Percentiles rank a stretch among this genome's conserved stretches.
Conservation (phyloP, 371 early-diverging fungal species). For the Homolaphlyctis polyrhiza region DNA sequence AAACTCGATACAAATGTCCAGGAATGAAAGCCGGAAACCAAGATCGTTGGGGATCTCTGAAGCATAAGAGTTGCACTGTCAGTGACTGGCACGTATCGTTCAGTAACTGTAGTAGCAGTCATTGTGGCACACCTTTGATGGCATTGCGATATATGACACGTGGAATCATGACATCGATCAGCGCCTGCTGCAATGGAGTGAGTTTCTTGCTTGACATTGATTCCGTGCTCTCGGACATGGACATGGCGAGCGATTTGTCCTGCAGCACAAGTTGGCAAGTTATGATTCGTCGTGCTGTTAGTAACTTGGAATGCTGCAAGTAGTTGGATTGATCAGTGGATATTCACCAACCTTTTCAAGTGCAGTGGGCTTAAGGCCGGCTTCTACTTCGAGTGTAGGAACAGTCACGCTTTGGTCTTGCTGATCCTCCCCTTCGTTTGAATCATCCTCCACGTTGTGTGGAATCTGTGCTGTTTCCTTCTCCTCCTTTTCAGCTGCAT, state of each 20-base stretch:
- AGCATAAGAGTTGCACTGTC: background rate
- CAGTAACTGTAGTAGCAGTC: background rate
- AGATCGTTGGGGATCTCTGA: slow-evolving; percentile 66
- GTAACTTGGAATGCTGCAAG: slow-evolving; percentile 22
- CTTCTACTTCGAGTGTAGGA: slow-evolving; percentile 41
- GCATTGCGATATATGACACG: slow-evolving; percentile 78
- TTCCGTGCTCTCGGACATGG: background rate
- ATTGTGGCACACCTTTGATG: slow-evolving; percentile 46
- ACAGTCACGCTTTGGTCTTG: slow-evolving; percentile 6
- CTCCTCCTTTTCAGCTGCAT: slow-evolving; percentile 10
- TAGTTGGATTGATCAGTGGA: too few relatives aligned
- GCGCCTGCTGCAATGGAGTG: slow-evolving; percentile 46
- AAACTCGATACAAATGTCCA: slow-evolving; percentile 62
- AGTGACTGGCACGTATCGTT: background rate
- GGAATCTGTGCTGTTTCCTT: too few relatives aligned
- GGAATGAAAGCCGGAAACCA: slow-evolving; percentile 67
- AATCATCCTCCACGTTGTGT: too few relatives aligned
- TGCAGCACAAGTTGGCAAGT: slow-evolving; percentile 28
- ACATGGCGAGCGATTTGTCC: slow-evolving; percentile 5
- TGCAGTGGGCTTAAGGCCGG: slow-evolving; percentile 21
- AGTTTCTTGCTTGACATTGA: slow-evolving; percentile 37
- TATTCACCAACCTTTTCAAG: slow-evolving; percentile 15
- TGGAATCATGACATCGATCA: slow-evolving; percentile 77
- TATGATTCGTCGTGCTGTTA: slow-evolving; percentile 44
- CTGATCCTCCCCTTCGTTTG: slow-evolving; percentile 38